Evolutionary conservation across 2,329 filamentous ascomycete genomes (phyloP).

Genomic region (Diplodia sapinea): DNA sequence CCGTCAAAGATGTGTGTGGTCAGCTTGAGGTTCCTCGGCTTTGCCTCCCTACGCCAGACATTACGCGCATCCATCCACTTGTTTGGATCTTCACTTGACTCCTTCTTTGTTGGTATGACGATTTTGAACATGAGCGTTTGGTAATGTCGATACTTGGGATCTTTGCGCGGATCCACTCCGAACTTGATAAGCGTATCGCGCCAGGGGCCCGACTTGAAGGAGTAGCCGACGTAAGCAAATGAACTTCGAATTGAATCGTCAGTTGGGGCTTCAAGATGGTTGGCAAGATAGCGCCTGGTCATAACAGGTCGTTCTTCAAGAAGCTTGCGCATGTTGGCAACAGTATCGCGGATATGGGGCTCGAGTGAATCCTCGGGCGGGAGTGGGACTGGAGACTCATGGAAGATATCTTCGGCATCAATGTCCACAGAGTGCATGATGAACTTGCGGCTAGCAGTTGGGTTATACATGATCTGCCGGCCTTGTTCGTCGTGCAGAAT

Average conservation of each 20-base stretch:
- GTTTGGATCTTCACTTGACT: constrained; percentile 28
- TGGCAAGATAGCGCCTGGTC: constrained; percentile 82
- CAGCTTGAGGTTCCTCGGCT: constrained; percentile 25
- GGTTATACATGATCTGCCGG: constrained; percentile 54
- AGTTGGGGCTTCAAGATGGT: constrained; percentile 65
- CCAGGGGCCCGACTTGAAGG: constrained; percentile 92
- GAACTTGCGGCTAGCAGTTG: constrained; percentile 54
- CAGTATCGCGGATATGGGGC: constrained; percentile 66
- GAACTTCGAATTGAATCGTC: constrained; percentile 70
- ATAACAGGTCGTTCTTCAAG: constrained; percentile 81
- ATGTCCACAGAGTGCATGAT: constrained; percentile 65
- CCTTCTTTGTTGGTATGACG: constrained; percentile 30
- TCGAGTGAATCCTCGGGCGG: constrained; percentile 58
- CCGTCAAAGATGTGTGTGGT: constrained; percentile 84
- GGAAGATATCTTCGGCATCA: constrained; percentile 67
- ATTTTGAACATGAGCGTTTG: constrained; percentile 90
- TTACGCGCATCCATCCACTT: constrained; percentile 36
- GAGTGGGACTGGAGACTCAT: constrained; percentile 63
- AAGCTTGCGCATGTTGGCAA: constrained; percentile 67
- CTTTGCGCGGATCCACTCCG: constrained; percentile 81
- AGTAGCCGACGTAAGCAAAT: constrained; percentile 84
- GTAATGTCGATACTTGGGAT: constrained; percentile 78
- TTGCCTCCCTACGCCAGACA: constrained; percentile 26
- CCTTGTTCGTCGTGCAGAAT: constrained; percentile 61
- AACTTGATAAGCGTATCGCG: constrained; percentile 84